These are phyloP conservation scores for Coemansia sp. DNA, from an alignment of 192 early-diverging fungal genomes.

Conservation along the genomic window DNA sequence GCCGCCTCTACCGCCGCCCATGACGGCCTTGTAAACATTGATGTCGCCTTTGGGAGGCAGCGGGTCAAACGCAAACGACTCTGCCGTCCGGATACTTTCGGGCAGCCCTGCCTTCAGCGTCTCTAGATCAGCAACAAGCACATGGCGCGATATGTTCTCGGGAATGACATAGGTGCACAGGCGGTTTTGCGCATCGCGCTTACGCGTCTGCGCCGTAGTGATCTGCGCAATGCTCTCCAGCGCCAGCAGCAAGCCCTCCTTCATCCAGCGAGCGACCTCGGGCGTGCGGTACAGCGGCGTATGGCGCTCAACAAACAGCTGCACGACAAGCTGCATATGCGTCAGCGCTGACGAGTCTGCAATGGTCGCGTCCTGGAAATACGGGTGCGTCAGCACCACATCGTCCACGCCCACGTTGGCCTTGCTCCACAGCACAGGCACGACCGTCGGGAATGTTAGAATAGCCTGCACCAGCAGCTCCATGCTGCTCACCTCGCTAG, in stretches of 20 bases:
- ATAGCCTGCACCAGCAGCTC: slow-evolving; percentile 72
- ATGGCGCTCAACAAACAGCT: slow-evolving; percentile 75
- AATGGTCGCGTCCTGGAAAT: slow-evolving; percentile 56
- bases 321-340: slow-evolving; percentile 66
- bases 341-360: slow-evolving; percentile 46
- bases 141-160: slow-evolving; percentile 50
- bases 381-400: slow-evolving; percentile 55
- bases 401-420: slow-evolving; percentile 63
- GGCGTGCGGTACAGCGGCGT: slow-evolving; percentile 85
- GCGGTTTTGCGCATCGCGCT: slow-evolving; percentile 12
- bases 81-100: slow-evolving; percentile 19
- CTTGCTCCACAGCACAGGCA: slow-evolving; percentile 68
- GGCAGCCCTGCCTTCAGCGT: slow-evolving; percentile 47
- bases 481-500: slow-evolving; percentile 13
- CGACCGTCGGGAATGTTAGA: slow-evolving; percentile 68
- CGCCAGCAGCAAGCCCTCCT: slow-evolving; percentile 50
- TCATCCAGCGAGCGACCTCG: slow-evolving; percentile 61
- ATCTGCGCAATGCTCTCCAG: slow-evolving; percentile 29
- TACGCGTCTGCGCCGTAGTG: slow-evolving; percentile 1
- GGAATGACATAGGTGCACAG: slow-evolving; percentile 47
- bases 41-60: slow-evolving; percentile 43
- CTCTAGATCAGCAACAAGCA: slow-evolving; percentile 51
- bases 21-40: slow-evolving; percentile 34
- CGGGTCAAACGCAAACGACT: slow-evolving; percentile 53
- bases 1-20: background rate